Base-by-base conservation (phyloP, 1,139 yeast genomes). In the Blastobotrys elegans region DNA sequence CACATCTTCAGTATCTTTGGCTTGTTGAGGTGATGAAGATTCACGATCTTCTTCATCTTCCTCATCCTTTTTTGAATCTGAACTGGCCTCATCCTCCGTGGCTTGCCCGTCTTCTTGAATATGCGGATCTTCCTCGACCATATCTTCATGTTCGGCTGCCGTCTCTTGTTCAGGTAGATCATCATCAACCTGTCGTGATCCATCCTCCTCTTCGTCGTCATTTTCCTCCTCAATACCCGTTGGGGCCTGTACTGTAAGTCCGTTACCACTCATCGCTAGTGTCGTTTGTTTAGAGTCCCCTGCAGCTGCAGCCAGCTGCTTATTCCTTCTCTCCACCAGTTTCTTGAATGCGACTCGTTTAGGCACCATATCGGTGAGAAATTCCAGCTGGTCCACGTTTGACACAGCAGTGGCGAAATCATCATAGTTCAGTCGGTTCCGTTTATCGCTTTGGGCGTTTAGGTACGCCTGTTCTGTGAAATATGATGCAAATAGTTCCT, bases 391-490 rank as follows among this genome's bases (percentile, higher is more conserved):
- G 47, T 85, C 95, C 53, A 77, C 79, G 46, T 75, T 72, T 18
- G 76, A 62, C 1, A 87, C 95, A 1, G 88, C 90, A 32, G 74
- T 72, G 37, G 94, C 80, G 60, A 88, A 75, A 62, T 90, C 96
- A 49, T 78, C 77, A 64, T 89, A 89, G 44, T 73, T 75, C 22
- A 87, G 68, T 56, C 82, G 83, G 69, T 84, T 83, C 46, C 95
- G 72, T 54, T 80, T 80, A 32, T 82, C 88, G 49, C 80, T 72
- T 56, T 80, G 77, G 17, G 95, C 86, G 41, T 76, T 70, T 48
- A 84, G 70, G 26, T 82, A 70, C 0, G 96, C 92, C 58, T 87
- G 94, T 63, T 85, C 95, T 0, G 89, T 77, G 48, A 90, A 71
- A 57, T 84, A 79, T 64, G 84, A 87, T 14, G 89, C 76, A 64